phyloP scores from a whole-genome alignment of 331 rosid species.

The Ulmus americana region DNA sequence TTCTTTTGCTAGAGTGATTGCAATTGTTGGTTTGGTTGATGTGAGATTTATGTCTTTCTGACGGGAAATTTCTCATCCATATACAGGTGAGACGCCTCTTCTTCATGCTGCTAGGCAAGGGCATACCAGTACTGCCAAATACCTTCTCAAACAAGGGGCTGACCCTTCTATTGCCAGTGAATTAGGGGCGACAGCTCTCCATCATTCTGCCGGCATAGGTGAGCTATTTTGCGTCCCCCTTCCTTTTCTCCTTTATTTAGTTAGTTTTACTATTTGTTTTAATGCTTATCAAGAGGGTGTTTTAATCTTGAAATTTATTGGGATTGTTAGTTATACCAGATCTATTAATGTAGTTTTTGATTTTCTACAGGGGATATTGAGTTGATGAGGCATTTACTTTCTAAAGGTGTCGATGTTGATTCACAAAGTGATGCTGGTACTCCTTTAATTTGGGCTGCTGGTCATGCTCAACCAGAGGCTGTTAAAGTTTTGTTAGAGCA shows the following conservation, averaged over 20 bases:
- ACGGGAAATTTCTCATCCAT: conserved; percentile 5
- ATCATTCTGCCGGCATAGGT: conserved; percentile 93
- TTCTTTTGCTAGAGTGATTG: neutral
- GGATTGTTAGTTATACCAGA: neutral
- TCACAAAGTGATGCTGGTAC: conserved; percentile 83
- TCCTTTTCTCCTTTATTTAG: neutral
- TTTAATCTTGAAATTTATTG: neutral
- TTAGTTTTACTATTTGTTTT: neutral
- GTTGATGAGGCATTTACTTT: conserved; percentile 60
- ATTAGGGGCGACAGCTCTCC: conserved; percentile 81
- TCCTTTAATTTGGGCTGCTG: conserved; percentile 96
- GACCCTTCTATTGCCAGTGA: conserved; percentile 59
- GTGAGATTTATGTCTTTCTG: neutral
- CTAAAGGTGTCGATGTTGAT: conserved; percentile 60
- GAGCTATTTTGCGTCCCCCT: neutral
- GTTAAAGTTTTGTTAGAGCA: conserved; percentile 60
- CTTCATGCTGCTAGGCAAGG: conserved; percentile 91
- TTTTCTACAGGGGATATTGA: conserved; percentile 64
- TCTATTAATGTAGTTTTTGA: conserved; percentile 7
- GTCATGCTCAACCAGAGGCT: conserved; percentile 75
- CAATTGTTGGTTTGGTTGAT: neutral
- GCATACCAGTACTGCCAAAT: conserved; percentile 65
- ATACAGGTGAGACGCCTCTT: conserved; percentile 79
- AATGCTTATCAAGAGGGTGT: neutral
- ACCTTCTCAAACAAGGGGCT: conserved; percentile 62